A percentile compares a stretch with the other conserved stretches of the same genome.
These are phyloP conservation scores for Rhodotorula babjevae DNA, from an alignment of 768 basidiomycete genomes.

Conservation along the genomic window DNA sequence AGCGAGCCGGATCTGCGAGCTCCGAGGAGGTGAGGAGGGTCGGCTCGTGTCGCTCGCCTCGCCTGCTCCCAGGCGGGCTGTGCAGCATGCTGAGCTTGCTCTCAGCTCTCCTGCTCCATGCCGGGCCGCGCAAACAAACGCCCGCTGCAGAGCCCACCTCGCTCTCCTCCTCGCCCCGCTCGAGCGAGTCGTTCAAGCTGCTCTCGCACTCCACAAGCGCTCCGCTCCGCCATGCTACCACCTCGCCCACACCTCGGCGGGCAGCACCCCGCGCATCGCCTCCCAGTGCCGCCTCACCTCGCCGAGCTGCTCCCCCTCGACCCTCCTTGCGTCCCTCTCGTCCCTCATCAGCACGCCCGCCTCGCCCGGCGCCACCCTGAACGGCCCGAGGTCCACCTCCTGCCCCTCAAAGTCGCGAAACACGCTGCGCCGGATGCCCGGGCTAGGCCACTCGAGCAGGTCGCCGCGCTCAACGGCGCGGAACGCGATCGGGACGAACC, in stretches of 20 bases:
- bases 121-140: too few species aligned
- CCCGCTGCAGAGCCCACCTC: too few species aligned
- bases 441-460: slow-evolving; percentile 12
- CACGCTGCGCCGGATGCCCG: slow-evolving; percentile 1
- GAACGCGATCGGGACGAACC: slow-evolving; percentile 14
- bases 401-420: background rate
- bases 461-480: slow-evolving; percentile 15
- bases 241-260: slow-evolving; percentile 18
- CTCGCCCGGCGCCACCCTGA: background rate
- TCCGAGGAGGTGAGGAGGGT: background rate
- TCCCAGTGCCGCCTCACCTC: slow-evolving; percentile 13
- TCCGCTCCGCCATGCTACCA: slow-evolving; percentile 8
- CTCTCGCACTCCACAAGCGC: too few species aligned
- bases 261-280: slow-evolving; percentile 26
- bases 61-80: too few species aligned
- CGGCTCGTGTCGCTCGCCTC: too few species aligned
- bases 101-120: too few species aligned
- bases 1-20: background rate
- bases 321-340: background rate
- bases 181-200: too few species aligned
- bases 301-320: slow-evolving; percentile 16
- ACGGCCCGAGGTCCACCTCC: slow-evolving; percentile 17
- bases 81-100: too few species aligned
- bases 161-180: too few species aligned
- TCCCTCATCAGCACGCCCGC: slow-evolving; percentile 1